Evolutionary conservation across 129 eudicot genomes (phyloP), one percentile per base, ranked within the genome.

Genomic region (Arctium minus): DNA sequence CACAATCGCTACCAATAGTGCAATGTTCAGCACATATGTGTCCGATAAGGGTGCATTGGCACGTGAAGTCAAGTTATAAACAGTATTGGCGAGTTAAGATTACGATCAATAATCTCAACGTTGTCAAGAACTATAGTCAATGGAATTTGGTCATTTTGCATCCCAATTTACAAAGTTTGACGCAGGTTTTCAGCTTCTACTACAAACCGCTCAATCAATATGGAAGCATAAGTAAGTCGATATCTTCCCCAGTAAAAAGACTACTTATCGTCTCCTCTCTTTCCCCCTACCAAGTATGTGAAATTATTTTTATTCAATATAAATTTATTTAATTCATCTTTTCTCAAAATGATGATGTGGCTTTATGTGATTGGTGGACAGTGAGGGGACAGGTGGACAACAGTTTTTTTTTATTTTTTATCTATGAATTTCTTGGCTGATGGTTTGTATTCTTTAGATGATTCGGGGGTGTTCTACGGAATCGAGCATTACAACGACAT

Each of bases 391-490:
- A 8, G 8, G 27, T 22, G 27, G 27, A 22, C 27, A 22, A 22
- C 27, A 22, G 27, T 22, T 22, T 22, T 22, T 22, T 22, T 22
- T 22, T 22, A 9, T 22, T 22, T 22, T 22, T 22, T 22, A 9
- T 8, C 2, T 44, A 44, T 44, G 30, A 17, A 4, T 37, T 39
- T 2, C 36, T 38, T 11, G 11, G 1, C n/a, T 6, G 4, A 32
- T 74, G n/a, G 0, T 74, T 38, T 50, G 7, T 44, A 18, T 39
- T 29, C 8, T 75, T 39, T 87, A 94, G 96, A 94, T 82, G 93
- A 92, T 75, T 92, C 91, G 0, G 98, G 98, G 29, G 80, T 94
- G 48, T 94, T 94, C 72, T 94, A 91, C 44, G 98, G 98, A 56
- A 78, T 94, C 30, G 81, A 88, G 79, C 87, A 86, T 81, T 94